Base-by-base conservation (phyloP, 1,284 basidiomycete species). In the Ustilago cynodontis region DNA sequence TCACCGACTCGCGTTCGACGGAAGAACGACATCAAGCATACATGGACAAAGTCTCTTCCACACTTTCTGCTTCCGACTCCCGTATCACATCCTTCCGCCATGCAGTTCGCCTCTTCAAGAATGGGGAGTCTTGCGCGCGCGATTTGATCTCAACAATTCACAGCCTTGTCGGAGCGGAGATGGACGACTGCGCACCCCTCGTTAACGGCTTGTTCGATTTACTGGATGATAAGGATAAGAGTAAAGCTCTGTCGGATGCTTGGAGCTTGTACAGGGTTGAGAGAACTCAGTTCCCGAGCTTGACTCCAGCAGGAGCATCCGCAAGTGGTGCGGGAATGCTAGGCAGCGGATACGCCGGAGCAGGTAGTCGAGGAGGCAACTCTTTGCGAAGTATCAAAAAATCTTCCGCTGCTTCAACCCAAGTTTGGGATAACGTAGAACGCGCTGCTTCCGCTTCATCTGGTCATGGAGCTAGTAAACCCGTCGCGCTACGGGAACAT, bases 71-170 rank as follows among this genome's bases (percentile, higher is more conserved):
- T n/a, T 91, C 93, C 0, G 88, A 89, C 11, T 90, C 88, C 26
- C 94, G 93, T 7, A 87, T 93, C 3, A 88, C 92, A 1, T 92
- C 92, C 0, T 92, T 95, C 79, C 91, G 92, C 75, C 90, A 92
- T 18, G 92, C 94, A 0, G 90, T 95, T 31, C 91, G 93, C 14
- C 90, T 92, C 29, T 98, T 92, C 87, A 90, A 91, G 47, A 88
- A 89, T 7, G 91, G 91, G 59, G 95, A 99, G 85, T 91, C 91
- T 16, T 91, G 89, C 24, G 93, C 94, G 0, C 88, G 91, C 13
- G 95, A 97, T 86, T 88, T 98, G 79, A 91, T 98, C 53, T 92
- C 92, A 47, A 96, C 93, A 0, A 89, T 96, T 13, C 95, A 91
- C 90, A 93, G 91, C 79, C 89, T 98, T 20, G 88, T 97, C 16